Percentiles rank a stretch among this genome's conserved stretches.
Evolutionary conservation across 2,329 filamentous ascomycete species (phyloP).

Genomic region (Ampelomyces quisqualis): DNA sequence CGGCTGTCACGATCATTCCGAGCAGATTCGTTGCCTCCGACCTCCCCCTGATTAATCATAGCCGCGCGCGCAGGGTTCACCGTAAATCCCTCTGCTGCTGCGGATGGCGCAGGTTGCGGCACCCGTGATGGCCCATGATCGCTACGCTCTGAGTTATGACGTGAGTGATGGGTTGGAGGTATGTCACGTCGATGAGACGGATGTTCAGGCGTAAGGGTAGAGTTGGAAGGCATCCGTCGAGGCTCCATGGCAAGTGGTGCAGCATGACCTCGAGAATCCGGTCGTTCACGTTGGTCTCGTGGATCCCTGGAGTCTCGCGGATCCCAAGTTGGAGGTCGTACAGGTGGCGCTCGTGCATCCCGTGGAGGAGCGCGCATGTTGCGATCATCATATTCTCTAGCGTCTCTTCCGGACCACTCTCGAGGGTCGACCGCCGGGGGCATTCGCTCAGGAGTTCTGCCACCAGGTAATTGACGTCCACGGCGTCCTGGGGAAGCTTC

Average conservation of each 20-base stretch:
- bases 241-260: conserved; percentile 19
- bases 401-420: conserved; percentile 34
- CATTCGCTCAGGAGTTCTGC: conserved; percentile 43
- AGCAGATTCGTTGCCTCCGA: conserved; percentile 30
- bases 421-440: conserved; percentile 30
- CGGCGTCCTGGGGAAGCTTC: conserved; percentile 46
- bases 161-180: conserved; percentile 16
- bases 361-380: conserved; percentile 36
- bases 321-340: conserved; percentile 28
- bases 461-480: conserved; percentile 27
- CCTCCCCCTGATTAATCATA: conserved; percentile 41
- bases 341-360: conserved; percentile 31
- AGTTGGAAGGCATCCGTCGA: conserved; percentile 27
- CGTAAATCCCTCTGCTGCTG: conserved; percentile 22
- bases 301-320: conserved; percentile 31
- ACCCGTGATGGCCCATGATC: conserved; percentile 22
- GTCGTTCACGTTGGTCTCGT: conserved; percentile 33
- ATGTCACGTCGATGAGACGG: conserved; percentile 30
- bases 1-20: conserved; percentile 32
- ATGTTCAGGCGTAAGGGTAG: conserved; percentile 27
- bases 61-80: conserved; percentile 50
- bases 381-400: conserved; percentile 42
- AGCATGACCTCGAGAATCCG: conserved; percentile 32
- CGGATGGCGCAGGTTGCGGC: conserved; percentile 11
- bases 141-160: conserved; percentile 26